Conservation (phyloP, 768 basidiomycete species). For the Lactarius pseudohatsudake region DNA sequence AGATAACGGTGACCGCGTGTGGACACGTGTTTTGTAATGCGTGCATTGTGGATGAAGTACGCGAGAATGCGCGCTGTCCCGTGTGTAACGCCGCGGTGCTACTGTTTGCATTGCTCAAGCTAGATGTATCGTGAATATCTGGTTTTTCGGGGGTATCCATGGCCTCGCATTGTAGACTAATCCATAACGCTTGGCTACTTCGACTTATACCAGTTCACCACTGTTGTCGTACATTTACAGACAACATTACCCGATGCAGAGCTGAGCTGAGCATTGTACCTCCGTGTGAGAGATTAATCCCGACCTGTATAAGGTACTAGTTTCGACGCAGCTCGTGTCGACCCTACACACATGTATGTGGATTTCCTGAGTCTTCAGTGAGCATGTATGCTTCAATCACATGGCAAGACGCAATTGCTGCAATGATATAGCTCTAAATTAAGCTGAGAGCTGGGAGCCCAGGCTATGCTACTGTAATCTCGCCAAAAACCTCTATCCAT, state of each 20-base stretch:
- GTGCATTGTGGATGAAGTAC: constrained; percentile 28
- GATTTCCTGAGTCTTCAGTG: too few species aligned
- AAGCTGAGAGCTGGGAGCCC: too few species aligned
- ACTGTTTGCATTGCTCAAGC: constrained; percentile 28
- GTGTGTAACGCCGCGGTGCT: constrained; percentile 27
- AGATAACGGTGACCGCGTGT: constrained; percentile 27
- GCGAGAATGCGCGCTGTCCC: constrained; percentile 27
- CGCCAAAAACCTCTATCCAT: too few species aligned
- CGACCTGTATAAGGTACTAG: not conserved
- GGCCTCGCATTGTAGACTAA: not conserved
- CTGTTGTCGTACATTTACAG: not conserved
- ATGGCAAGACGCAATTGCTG: too few species aligned
- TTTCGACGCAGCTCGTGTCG: too few species aligned
- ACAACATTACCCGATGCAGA: not conserved
- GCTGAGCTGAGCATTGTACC: not conserved
- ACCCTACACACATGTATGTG: too few species aligned
- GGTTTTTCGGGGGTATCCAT: not conserved
- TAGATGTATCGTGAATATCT: constrained; percentile 21
- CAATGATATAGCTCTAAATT: too few species aligned
- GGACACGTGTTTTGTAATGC: constrained; percentile 28
- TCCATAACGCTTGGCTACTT: not conserved
- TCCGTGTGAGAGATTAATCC: not conserved
- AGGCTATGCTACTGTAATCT: too few species aligned
- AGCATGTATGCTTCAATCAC: too few species aligned
- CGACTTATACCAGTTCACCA: not conserved